Conservation (phyloP, 2,329 filamentous ascomycete genomes). For the Lasiodiplodia theobromae region DNA sequence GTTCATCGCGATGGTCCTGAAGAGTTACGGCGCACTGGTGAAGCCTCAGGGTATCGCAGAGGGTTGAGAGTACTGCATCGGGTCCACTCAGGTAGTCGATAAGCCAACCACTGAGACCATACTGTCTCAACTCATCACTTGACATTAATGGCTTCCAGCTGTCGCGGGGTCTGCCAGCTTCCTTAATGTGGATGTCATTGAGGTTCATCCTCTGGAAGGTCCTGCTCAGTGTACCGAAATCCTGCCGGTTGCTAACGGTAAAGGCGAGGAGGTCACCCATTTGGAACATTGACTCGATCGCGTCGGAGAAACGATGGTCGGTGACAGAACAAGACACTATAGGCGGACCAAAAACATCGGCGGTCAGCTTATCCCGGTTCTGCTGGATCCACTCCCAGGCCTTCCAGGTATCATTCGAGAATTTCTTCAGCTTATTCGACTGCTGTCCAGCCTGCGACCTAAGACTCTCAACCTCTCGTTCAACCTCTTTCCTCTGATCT, state of each 20-base stretch:
- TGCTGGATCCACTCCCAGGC: conserved; percentile 85
- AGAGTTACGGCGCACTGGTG: conserved; percentile 72
- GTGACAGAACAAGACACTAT: conserved; percentile 82
- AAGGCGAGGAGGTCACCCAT: conserved; percentile 66
- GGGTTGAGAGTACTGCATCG: conserved; percentile 82
- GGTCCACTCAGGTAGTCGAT: conserved; percentile 83
- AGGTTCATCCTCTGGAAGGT: conserved; percentile 65
- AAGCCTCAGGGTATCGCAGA: conserved; percentile 76
- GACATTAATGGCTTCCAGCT: conserved; percentile 64
- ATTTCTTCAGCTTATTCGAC: conserved; percentile 66
- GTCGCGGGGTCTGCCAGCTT: conserved; percentile 62
- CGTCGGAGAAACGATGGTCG: conserved; percentile 70
- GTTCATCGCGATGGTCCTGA: conserved; percentile 68
- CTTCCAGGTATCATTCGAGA: conserved; percentile 68
- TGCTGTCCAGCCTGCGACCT: conserved; percentile 80
- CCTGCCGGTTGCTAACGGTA: conserved; percentile 76
- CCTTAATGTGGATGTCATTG: conserved; percentile 69
- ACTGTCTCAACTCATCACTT: conserved; percentile 60
- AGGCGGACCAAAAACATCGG: conserved; percentile 80
- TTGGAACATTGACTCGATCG: conserved; percentile 64
- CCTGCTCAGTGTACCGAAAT: conserved; percentile 71
- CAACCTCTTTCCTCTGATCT: conserved; percentile 30
- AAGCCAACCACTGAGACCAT: conserved; percentile 80
- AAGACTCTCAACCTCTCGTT: conserved; percentile 60
- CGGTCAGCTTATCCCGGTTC: conserved; percentile 73